Base-by-base conservation (phyloP, 495 filamentous ascomycete species). In the Penicillium maclennaniae region DNA sequence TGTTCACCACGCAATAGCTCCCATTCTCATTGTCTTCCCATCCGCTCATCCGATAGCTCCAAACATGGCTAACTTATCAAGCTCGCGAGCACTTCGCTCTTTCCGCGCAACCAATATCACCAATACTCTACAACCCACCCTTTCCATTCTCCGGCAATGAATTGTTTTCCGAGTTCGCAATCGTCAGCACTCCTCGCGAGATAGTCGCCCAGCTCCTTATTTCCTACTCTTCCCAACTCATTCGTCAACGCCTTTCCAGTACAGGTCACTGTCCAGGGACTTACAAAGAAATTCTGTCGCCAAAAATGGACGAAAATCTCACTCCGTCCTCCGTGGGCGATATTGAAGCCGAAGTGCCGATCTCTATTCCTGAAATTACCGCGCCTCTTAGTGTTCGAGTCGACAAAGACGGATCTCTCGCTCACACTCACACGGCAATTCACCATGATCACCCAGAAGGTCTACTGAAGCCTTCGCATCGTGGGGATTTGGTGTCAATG, bases 311-410 rank as follows among this genome's bases (percentile, higher is more conserved):
- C 5, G 49, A 53, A 26, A 53, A 54, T 4, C 49, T 38, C 28
- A 76, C 71, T 3, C 71, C 74, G n/a, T 76, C 74, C 15, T 75
- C 72, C 14, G 59, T 63, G 19, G 72, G 65, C 6, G 74, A 77
- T 61, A 69, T 77, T 21, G 72, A 76, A 28, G 59, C 72, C 28
- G 60, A 62, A 1, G 55, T 55, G 4, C 59, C 67, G 26, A 41
- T 54, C 8, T 47, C 66, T 20, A 40, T 67, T 9, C 68, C 71
- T 1, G 69, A 74, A 44, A 68, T 55, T 17, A 61, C 58, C 15
- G 59, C 60, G 6, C 74, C 72, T 25, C 62, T 76, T 17, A 77
- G 72, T 59, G 60, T 72, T 6, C 69, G 71, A 37, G 49, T 59
- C 23, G 70, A 72, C 21, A 59, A 60, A 12, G 59, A 69, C 10